phyloP scores from a whole-genome alignment of 2,329 filamentous ascomycete genomes.

The Aspergillus hortae region DNA sequence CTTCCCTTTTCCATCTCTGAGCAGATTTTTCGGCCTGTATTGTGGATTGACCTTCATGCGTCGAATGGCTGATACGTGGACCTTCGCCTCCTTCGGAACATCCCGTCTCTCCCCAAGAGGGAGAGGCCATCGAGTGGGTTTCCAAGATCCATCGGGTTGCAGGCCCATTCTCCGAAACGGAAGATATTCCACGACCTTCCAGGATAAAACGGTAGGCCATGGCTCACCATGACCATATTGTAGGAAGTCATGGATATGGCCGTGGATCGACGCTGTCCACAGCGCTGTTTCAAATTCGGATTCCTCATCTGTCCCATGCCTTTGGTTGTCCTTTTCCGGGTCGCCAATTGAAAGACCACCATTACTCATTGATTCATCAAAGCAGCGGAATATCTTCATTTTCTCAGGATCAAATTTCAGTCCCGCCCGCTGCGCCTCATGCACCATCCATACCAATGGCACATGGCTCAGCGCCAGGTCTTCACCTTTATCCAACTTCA shows the following conservation, averaged over 20 bases:
- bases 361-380: slow-evolving; percentile 14
- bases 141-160: slow-evolving; percentile 54
- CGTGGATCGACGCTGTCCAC: slow-evolving; percentile 37
- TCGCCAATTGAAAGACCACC: slow-evolving; percentile 25
- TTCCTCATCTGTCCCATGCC: not conserved
- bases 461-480: slow-evolving; percentile 58
- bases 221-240: slow-evolving; percentile 56
- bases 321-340: slow-evolving; percentile 6
- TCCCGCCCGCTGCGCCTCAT: slow-evolving; percentile 59
- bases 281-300: not conserved
- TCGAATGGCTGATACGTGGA: slow-evolving; percentile 69
- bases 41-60: slow-evolving; percentile 58
- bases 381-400: slow-evolving; percentile 17
- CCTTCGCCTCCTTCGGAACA: slow-evolving; percentile 61
- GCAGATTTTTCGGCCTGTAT: slow-evolving; percentile 70
- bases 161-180: slow-evolving; percentile 74
- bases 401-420: slow-evolving; percentile 58
- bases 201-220: slow-evolving; percentile 53
- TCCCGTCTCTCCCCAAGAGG: slow-evolving; percentile 70
- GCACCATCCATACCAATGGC: slow-evolving; percentile 66
- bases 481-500: slow-evolving; percentile 54
- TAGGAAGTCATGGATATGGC: slow-evolving; percentile 64
- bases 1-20: slow-evolving; percentile 64
- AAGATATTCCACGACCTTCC: slow-evolving; percentile 72
- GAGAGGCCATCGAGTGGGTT: slow-evolving; percentile 69